These are phyloP conservation scores for Diplogelasinospora grovesii DNA, from an alignment of 495 filamentous ascomycete species.

Conservation along the genomic window DNA sequence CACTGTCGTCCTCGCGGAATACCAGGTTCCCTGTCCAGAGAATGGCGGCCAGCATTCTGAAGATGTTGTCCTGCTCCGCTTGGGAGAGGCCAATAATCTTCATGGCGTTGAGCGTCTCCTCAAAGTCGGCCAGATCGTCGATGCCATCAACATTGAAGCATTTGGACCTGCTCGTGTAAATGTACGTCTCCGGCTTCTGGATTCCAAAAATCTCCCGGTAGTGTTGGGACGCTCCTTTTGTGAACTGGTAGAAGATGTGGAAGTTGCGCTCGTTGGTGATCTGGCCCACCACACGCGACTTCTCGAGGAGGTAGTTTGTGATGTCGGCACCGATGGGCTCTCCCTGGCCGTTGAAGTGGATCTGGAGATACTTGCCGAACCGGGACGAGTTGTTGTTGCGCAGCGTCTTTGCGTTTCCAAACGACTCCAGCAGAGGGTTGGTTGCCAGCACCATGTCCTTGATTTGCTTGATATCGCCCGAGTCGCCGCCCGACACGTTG, in stretches of 20 bases:
- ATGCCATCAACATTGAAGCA: slow-evolving; percentile 91
- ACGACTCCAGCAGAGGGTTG: slow-evolving; percentile 94
- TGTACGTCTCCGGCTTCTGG: slow-evolving; percentile 85
- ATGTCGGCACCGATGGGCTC: slow-evolving; percentile 96
- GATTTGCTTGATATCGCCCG: slow-evolving; percentile 91
- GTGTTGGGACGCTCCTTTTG: slow-evolving; percentile 82
- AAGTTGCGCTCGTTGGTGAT: slow-evolving; percentile 96
- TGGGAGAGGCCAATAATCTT: slow-evolving; percentile 83
- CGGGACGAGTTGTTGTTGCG: slow-evolving; percentile 98
- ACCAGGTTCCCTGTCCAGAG: slow-evolving; percentile 93
- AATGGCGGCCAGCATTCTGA: slow-evolving; percentile 89
- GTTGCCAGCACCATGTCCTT: slow-evolving; percentile 99
- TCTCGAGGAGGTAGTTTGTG: slow-evolving; percentile 96
- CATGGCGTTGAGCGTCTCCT: slow-evolving; percentile 93
- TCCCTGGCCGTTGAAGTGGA: slow-evolving; percentile 91
- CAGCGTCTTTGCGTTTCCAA: slow-evolving; percentile 96
- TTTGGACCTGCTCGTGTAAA: slow-evolving; percentile 91
- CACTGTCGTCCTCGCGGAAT: slow-evolving; percentile 79
- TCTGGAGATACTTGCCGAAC: slow-evolving; percentile 96
- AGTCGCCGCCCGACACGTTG: slow-evolving; percentile 81
- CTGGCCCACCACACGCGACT: slow-evolving; percentile 91
- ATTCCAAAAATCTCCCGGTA: slow-evolving; percentile 83
- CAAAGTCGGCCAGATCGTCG: slow-evolving; percentile 85
- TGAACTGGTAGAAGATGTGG: slow-evolving; percentile 99
- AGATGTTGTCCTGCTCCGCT: slow-evolving; percentile 89